Evolutionary conservation across 352 stramenopile genomes (phyloP), one percentile per base, ranked within the genome.

Genomic region (Globisporangium apiculatum): DNA sequence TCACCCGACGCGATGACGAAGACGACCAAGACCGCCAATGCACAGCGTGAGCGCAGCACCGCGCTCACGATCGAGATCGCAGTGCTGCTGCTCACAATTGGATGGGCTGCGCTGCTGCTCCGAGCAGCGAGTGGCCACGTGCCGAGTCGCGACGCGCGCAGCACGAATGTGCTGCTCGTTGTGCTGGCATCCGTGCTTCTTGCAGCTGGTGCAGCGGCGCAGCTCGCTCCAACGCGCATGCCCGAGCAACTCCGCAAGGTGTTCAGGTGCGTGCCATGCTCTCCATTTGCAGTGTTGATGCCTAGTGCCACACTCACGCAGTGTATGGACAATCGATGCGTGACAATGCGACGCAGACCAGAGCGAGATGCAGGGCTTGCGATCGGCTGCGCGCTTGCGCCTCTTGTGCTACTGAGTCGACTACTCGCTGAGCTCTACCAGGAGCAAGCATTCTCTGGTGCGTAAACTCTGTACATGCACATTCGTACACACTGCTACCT

Each of bases 361-460:
- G 79, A 92, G 37, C 68, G 76, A 10, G 80, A 89, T 57, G 52
- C 57, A 56, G 79, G 83, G 9, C 64, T 90, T 12, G 67, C 79
- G 1, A 55, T 92, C 41, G 78, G 83, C 17, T 86, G 77, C 37
- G 58, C 86, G 6, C 48, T 92, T 7, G 69, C 73, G 5, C 74
- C 83, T 17, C 57, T 90, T 5, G 78, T 83, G 36, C 55, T 90
- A 5, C 60, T 86, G 18, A 87, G 76, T 60, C 76, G 79, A 0
- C 66, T 92, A 17, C 48, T 87, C 4, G 61, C 43, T 17, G 59
- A 72, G 31, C 65, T 76, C n/a, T 63, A 76, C 31, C 56, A 66
- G 1, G 52, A 66, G 12, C 18, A 40, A 47, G 12, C 53, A 4
- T 58, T 72, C 48, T 77, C 72, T 35, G 67, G 65, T 75, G 31